Evolutionary conservation across 176 grass and related monocot genomes (phyloP).

Genomic region (Alloteropsis semialata): DNA sequence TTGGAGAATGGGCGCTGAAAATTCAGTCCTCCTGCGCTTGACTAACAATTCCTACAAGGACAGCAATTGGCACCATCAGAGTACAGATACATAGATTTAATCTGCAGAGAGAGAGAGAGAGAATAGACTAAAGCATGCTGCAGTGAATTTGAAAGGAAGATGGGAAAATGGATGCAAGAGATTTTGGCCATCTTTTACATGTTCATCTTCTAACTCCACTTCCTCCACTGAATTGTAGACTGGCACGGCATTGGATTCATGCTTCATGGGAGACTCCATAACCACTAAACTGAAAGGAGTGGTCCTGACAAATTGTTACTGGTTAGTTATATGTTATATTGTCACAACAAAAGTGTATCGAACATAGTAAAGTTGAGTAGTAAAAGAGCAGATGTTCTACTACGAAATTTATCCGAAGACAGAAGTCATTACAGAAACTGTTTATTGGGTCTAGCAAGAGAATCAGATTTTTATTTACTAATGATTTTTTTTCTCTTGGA

Average conservation of each 20-base stretch:
- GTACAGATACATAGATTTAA: background rate
- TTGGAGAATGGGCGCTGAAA: background rate
- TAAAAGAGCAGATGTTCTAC: background rate
- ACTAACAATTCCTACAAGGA: constrained; percentile 11
- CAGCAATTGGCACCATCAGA: background rate
- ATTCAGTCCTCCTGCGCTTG: constrained; percentile 26
- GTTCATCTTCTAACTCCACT: constrained; percentile 11
- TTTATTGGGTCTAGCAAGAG: background rate
- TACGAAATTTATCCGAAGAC: background rate
- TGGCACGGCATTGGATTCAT: background rate
- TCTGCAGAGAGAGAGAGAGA: background rate
- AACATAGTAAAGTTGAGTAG: background rate
- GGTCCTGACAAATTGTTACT: background rate
- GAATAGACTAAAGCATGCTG: background rate
- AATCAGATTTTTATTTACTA: too few species aligned
- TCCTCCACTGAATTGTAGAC: background rate
- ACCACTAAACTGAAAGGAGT: background rate
- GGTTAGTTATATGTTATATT: background rate
- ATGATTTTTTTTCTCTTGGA: too few species aligned
- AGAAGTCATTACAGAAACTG: background rate
- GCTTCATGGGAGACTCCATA: constrained; percentile 17
- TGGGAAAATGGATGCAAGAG: background rate
- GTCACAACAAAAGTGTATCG: background rate
- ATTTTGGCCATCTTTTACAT: constrained; percentile 17
- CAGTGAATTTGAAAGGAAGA: background rate